phyloP scores from a whole-genome alignment of 208 protist genomes.

The Wallacemonas sp. region DNA sequence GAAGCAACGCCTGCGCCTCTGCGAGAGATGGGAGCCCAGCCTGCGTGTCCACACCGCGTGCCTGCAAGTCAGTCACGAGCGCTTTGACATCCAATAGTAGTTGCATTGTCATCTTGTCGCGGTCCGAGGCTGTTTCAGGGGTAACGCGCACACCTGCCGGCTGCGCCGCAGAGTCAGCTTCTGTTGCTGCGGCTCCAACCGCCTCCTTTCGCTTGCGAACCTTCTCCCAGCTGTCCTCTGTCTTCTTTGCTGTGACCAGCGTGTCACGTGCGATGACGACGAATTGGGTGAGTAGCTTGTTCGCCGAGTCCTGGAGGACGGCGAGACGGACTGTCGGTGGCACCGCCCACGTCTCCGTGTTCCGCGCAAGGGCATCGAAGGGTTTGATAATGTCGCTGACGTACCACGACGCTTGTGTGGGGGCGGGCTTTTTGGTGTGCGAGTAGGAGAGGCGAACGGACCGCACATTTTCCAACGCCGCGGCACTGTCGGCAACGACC shows the following conservation, averaged over 20 bases:
- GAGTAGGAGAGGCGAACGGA: slow-evolving; percentile 74
- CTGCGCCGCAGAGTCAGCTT: no score
- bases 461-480: slow-evolving; percentile 69
- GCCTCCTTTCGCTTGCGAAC: slow-evolving; percentile 76
- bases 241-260: slow-evolving; percentile 80
- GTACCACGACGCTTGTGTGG: slow-evolving; percentile 76
- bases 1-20: slow-evolving; percentile 39
- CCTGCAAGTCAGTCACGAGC: slow-evolving; percentile 24
- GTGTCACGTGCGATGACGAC: slow-evolving; percentile 60
- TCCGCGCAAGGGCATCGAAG: slow-evolving; percentile 38
- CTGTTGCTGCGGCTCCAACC: no score
- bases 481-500: slow-evolving; percentile 28
- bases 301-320: slow-evolving; percentile 12
- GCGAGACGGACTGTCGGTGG: background rate
- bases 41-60: slow-evolving; percentile 2
- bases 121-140: slow-evolving; percentile 66
- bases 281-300: slow-evolving; percentile 43
- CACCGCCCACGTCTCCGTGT: slow-evolving; percentile 22
- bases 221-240: slow-evolving; percentile 90
- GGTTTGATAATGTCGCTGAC: slow-evolving; percentile 53
- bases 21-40: slow-evolving; percentile 17
- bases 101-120: slow-evolving; percentile 89
- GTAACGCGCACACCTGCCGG: slow-evolving; percentile 30
- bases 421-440: slow-evolving; percentile 67
- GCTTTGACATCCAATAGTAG: slow-evolving; percentile 77